Percentiles rank a stretch among this genome's conserved stretches.
Conservation (phyloP, 306 rosid species). For the Cucurbita ficifolia region DNA sequence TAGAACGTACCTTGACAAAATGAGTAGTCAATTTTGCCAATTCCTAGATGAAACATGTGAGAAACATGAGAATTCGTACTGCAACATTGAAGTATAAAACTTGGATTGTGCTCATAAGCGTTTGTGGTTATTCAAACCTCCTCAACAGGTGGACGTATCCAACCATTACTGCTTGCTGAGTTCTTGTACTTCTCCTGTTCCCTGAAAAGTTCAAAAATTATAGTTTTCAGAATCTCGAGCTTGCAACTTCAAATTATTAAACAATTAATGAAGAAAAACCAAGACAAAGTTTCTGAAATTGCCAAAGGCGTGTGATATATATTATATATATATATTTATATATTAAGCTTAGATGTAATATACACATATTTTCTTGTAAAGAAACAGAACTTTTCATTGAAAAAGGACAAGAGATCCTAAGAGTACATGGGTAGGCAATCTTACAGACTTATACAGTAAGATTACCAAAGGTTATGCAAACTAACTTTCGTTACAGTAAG, state of each 20-base stretch:
- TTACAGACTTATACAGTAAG: background rate
- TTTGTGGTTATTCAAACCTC: slow-evolving; percentile 36
- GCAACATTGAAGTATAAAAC: background rate
- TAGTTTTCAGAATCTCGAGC: slow-evolving; percentile 12
- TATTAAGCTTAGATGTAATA: no score
- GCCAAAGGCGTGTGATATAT: no score
- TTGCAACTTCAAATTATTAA: background rate
- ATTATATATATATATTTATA: no score
- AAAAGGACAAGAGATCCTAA: background rate
- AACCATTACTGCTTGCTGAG: slow-evolving; percentile 33
- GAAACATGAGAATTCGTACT: slow-evolving; percentile 1
- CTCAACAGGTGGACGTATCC: slow-evolving; percentile 83
- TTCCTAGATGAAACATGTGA: slow-evolving; percentile 28
- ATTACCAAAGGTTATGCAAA: no score
- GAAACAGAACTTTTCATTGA: background rate
- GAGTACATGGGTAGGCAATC: background rate
- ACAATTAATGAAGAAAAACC: background rate
- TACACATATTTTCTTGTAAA: background rate
- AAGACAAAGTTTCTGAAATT: background rate
- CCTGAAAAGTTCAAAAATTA: slow-evolving; percentile 25
- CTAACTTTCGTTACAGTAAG: background rate
- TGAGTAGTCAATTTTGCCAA: slow-evolving; percentile 64
- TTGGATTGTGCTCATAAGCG: slow-evolving; percentile 1
- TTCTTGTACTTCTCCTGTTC: slow-evolving; percentile 79
- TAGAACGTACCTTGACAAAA: slow-evolving; percentile 61